These are phyloP conservation scores for Uncinocarpus reesii DNA, from an alignment of 2,329 filamentous ascomycete species.

Conservation along the genomic window DNA sequence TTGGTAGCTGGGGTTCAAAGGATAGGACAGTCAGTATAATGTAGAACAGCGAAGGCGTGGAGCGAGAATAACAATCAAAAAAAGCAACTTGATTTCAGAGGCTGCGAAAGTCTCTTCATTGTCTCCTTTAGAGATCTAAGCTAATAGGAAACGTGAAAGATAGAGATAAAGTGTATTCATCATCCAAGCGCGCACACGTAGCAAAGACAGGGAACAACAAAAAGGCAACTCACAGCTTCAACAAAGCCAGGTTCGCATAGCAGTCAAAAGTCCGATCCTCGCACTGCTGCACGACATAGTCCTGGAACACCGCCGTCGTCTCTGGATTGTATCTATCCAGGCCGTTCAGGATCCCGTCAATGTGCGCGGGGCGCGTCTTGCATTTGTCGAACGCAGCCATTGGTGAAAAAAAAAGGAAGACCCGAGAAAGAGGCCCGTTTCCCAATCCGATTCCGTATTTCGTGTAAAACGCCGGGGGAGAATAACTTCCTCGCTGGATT, in stretches of 20 bases:
- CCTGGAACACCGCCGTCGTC: constrained; percentile 84
- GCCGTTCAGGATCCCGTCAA: constrained; percentile 87
- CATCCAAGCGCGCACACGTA: constrained; percentile 48
- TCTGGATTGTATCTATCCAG: constrained; percentile 98
- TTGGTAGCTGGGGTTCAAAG: constrained; percentile 68
- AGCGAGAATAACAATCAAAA: not conserved
- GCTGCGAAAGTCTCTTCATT: constrained; percentile 50
- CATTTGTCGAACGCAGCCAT: constrained; percentile 63
- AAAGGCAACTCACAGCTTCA: constrained; percentile 70
- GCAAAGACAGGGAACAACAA: not conserved
- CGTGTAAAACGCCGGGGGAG: too few relatives aligned
- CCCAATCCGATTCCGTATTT: too few relatives aligned
- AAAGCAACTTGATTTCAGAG: not conserved
- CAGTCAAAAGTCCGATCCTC: constrained; percentile 88
- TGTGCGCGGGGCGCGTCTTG: constrained; percentile 82
- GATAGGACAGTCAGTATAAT: constrained; percentile 2
- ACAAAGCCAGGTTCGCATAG: constrained; percentile 88
- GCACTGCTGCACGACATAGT: constrained; percentile 89
- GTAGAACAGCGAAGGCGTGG: not conserved
- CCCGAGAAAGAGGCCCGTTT: not conserved
- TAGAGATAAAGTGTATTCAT: constrained; percentile 40
- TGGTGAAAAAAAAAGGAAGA: not conserved
- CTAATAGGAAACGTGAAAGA: constrained; percentile 94
- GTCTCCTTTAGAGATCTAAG: constrained; percentile 26
- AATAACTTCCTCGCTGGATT: too few relatives aligned